Evolutionary conservation across 352 stramenopile species (phyloP).

Genomic region (Globisporangium rhizosaccharum): DNA sequence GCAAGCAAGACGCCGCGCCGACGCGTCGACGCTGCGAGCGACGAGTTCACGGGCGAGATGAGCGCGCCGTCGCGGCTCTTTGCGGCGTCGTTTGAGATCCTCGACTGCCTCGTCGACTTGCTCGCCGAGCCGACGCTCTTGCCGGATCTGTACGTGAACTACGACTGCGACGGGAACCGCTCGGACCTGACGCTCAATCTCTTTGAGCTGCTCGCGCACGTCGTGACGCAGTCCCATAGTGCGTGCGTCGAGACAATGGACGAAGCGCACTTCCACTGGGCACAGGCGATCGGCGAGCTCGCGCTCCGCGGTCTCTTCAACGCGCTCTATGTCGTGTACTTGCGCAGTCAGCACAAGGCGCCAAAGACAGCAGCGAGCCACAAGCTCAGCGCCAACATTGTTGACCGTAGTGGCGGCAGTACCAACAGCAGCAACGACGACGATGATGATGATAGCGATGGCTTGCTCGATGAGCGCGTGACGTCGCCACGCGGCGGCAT

Average conservation of each 20-base stretch:
- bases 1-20: neutral
- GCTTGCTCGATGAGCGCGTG: slow-evolving; percentile 24
- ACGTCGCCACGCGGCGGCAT: neutral
- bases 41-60: slow-evolving; percentile 64
- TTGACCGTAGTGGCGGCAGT: slow-evolving; percentile 24
- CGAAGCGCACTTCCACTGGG: slow-evolving; percentile 66
- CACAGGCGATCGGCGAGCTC: slow-evolving; percentile 58
- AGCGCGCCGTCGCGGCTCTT: slow-evolving; percentile 48
- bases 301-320: slow-evolving; percentile 71
- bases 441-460: slow-evolving; percentile 25
- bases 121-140: slow-evolving; percentile 93
- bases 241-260: slow-evolving; percentile 72
- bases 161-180: slow-evolving; percentile 98
- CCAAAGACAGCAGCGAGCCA: neutral
- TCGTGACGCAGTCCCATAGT: slow-evolving; percentile 50
- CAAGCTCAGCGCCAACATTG: slow-evolving; percentile 16
- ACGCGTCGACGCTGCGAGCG: slow-evolving; percentile 39
- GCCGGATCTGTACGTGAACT: slow-evolving; percentile 98
- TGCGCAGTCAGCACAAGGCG: slow-evolving; percentile 35
- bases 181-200: slow-evolving; percentile 89
- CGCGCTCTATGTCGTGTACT: slow-evolving; percentile 66
- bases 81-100: slow-evolving; percentile 64
- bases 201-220: slow-evolving; percentile 92
- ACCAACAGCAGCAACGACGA: slow-evolving; percentile 12
- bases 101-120: slow-evolving; percentile 95